Evolutionary conservation across 2,329 filamentous ascomycete genomes (phyloP), one percentile per base, ranked within the genome.

Genomic region (Cryphonectria nitschkei): DNA sequence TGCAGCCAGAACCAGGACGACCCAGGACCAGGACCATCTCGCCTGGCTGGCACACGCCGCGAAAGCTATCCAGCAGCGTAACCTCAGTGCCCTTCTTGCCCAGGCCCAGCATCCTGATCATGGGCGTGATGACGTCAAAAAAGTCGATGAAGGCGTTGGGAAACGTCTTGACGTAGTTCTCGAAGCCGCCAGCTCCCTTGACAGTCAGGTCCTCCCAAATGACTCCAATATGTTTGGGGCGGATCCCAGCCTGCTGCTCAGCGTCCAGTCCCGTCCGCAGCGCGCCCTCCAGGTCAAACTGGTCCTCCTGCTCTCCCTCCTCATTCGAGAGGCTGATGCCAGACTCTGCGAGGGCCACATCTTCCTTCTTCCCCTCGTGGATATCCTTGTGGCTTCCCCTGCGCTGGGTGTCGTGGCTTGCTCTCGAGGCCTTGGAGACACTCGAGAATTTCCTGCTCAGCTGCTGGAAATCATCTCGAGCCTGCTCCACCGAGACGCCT

Each of bases 11-110:
- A 0, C 93, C 93, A 0, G 93, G 93, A 73, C 90, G 88, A 32
- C 93, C 93, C 8, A 97, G 84, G 0, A 97, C 93, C 1, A 97
- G 84, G 0, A 95, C 87, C 94, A 97, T 97, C 83, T 97, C 94
- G 0, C 94, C 95, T 0, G 93, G 92, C 74, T 91, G 90, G 70
- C 89, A 88, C 0, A 92, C 85, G 43, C 91, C 92, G 67, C 84
- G 85, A 82, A 95, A 96, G 74, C 88, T 84, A 73, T 93, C 86
- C 34, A 97, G 81, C 62, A 97, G 90, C 7, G 93, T 90, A 56
- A 90, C 87, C 78, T 97, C 92, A 43, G 84, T 84, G 2, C 90
- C 90, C 78, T 92, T 93, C 70, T 88, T 88, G 0, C 89, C 89
- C 22, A 89, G 77, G 0, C 92, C 91, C 1, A 95, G 81, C 13